Base-by-base conservation (phyloP, 2,329 filamentous ascomycete species). In the Botrytis cinerea region DNA sequence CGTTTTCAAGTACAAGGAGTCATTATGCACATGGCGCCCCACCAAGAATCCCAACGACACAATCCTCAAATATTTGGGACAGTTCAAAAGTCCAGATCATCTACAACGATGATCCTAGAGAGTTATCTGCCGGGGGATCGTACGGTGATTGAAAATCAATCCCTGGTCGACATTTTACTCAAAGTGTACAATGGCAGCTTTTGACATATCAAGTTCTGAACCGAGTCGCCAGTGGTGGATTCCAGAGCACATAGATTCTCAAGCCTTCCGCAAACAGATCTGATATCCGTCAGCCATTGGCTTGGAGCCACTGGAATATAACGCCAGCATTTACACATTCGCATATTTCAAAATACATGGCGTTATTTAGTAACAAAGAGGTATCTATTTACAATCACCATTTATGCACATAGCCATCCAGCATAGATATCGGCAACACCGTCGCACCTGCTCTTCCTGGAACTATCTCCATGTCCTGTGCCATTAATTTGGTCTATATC, bases 21-120 rank as follows among this genome's bases (percentile, higher is more conserved):
- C n/a, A 12, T 43, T 43, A 57, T 43, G 66, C 48, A 68, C 25
- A 57, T 68, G 48, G 48, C 20, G 25, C 66, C 38, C 66, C 48
- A 57, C 66, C 18, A 32, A 9, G 28, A 10, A 32, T 45, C 25
- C 48, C 48, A 32, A 57, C 38, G 66, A 32, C 12, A 32, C 14
- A 20, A n/a, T 22, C 6, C 18, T 59, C 10, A 40, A 16, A 32
- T 59, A 38, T 1, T 57, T 69, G 66, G 48, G 38, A 43, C 48
- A 45, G 5, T 28, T n/a, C 7, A 43, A 57, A 32, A 28, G 16
- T 54, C 35, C n/a, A 43, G 35, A 43, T 40, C 35, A 22, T 22
- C 18, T 32, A 43, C 20, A 57, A 57, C 20, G 48, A 18, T 22
- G 35, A 32, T 43, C 32, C 35, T 43, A 45, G 66, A 12, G 9